These are phyloP conservation scores for Talaromyces rugulosus DNA, from an alignment of 2,329 filamentous ascomycete genomes.

Conservation along the genomic window DNA sequence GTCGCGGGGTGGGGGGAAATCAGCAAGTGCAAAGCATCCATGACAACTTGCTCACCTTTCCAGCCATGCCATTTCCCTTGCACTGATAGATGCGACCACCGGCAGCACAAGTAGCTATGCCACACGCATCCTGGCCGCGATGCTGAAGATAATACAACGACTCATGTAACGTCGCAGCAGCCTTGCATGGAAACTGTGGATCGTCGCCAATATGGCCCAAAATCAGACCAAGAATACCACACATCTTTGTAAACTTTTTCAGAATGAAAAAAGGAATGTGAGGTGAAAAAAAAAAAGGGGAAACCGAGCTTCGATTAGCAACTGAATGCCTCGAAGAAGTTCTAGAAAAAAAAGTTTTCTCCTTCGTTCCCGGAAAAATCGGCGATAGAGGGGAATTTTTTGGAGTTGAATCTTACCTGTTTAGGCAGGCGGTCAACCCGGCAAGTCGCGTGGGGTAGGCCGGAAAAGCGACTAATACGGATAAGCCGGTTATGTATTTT, in stretches of 20 bases:
- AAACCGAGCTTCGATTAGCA: conserved; percentile 6
- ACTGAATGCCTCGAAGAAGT: conserved; percentile 12
- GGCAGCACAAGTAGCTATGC: conserved; percentile 69
- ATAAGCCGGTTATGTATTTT: not conserved
- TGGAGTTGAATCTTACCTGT: not conserved
- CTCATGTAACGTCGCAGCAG: conserved; percentile 65
- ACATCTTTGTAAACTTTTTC: conserved; percentile 44
- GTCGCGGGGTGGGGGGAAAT: not conserved
- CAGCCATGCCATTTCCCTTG: conserved; percentile 86
- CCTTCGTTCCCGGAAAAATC: conserved; percentile 7
- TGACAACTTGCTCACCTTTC: conserved; percentile 53
- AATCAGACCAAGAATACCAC: conserved; percentile 59
- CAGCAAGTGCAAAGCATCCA: not conserved
- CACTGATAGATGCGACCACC: conserved; percentile 81
- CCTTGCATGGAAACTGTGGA: conserved; percentile 15
- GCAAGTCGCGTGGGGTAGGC: not conserved
- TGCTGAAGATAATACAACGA: conserved; percentile 69
- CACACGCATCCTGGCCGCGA: conserved; percentile 82
- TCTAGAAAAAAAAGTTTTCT: conserved; percentile 6
- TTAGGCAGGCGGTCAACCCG: conserved; percentile 4
- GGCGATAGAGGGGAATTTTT: not conserved
- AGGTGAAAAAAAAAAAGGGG: not conserved
- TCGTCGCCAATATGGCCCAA: conserved; percentile 52
- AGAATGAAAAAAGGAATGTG: conserved; percentile 11
- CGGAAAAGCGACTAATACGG: not conserved